Evolutionary conservation across 495 filamentous ascomycete genomes (phyloP).

Genomic region (Penicillium paradoxum): DNA sequence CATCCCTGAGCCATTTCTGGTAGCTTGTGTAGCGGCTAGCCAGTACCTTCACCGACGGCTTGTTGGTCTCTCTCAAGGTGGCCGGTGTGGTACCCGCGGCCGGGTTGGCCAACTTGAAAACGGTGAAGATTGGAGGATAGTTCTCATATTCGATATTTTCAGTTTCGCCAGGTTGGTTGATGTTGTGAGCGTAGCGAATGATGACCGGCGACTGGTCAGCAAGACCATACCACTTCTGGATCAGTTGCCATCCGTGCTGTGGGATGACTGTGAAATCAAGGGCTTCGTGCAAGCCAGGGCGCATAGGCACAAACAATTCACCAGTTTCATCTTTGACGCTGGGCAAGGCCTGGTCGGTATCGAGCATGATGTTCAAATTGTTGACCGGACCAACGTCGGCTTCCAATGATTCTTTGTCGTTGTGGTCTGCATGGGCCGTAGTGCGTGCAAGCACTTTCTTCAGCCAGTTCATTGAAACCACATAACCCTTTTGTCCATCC

Average conservation of each 20-base stretch:
- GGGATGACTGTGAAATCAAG: conserved; percentile 77
- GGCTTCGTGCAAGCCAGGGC: conserved; percentile 56
- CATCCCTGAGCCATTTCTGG: conserved; percentile 66
- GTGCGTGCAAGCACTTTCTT: conserved; percentile 65
- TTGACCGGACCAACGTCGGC: conserved; percentile 76
- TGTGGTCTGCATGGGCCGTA: conserved; percentile 48
- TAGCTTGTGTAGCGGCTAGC: conserved; percentile 63
- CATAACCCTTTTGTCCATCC: conserved; percentile 69
- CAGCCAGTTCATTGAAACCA: conserved; percentile 79
- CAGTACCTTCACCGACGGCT: conserved; percentile 55
- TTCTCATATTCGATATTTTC: conserved; percentile 76
- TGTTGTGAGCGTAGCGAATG: conserved; percentile 72
- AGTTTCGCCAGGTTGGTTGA: conserved; percentile 48
- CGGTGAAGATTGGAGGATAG: conserved; percentile 78
- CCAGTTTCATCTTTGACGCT: conserved; percentile 49
- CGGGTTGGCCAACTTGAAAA: conserved; percentile 68
- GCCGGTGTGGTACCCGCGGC: conserved; percentile 54
- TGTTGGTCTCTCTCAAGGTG: conserved; percentile 53
- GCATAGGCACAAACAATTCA: conserved; percentile 68
- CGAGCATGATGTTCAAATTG: conserved; percentile 63
- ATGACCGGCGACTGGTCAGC: conserved; percentile 67
- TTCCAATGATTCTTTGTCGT: conserved; percentile 55
- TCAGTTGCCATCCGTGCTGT: conserved; percentile 70
- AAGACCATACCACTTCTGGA: conserved; percentile 78
- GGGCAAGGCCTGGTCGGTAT: conserved; percentile 33